A percentile compares a stretch with the other conserved stretches of the same genome.
phyloP scores from a whole-genome alignment of 2,329 filamentous ascomycete genomes.

The Dactylella cylindrospora region DNA sequence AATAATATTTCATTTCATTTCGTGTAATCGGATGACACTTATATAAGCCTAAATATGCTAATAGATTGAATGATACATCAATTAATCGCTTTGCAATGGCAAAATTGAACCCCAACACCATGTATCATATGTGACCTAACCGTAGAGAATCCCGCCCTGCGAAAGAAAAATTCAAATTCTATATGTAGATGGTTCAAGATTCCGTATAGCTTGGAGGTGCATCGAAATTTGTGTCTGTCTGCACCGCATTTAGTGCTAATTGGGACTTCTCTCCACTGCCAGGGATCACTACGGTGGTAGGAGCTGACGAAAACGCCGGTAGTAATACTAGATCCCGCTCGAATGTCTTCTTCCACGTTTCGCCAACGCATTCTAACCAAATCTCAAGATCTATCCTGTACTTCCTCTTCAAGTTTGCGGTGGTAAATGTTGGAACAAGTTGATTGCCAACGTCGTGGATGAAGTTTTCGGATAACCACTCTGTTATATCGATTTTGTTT shows the following conservation, averaged over 20 bases:
- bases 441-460: conserved; percentile 30
- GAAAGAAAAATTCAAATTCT: too few relatives aligned
- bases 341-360: conserved; percentile 37
- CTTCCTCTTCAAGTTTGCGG: conserved; percentile 26
- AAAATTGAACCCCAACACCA: conserved; percentile 3
- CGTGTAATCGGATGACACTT: too few relatives aligned
- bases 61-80: too few relatives aligned
- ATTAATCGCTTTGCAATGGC: too few relatives aligned
- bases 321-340: conserved; percentile 29
- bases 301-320: conserved; percentile 17
- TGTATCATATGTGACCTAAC: too few relatives aligned
- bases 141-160: too few relatives aligned
- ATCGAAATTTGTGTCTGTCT: conserved; percentile 16
- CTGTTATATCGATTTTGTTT: conserved; percentile 23
- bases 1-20: too few relatives aligned
- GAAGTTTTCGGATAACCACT: conserved; percentile 36
- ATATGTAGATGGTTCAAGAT: too few relatives aligned
- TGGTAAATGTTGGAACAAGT: conserved; percentile 31
- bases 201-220: conserved; percentile 34
- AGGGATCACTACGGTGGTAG: conserved; percentile 4
- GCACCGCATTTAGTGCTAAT: conserved; percentile 19
- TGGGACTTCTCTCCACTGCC: conserved; percentile 1
- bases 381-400: conserved; percentile 29
- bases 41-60: too few relatives aligned
- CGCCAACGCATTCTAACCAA: conserved; percentile 30